phyloP scores from a whole-genome alignment of 2,329 filamentous ascomycete species.

The Dothidotthia symphoricarpi region DNA sequence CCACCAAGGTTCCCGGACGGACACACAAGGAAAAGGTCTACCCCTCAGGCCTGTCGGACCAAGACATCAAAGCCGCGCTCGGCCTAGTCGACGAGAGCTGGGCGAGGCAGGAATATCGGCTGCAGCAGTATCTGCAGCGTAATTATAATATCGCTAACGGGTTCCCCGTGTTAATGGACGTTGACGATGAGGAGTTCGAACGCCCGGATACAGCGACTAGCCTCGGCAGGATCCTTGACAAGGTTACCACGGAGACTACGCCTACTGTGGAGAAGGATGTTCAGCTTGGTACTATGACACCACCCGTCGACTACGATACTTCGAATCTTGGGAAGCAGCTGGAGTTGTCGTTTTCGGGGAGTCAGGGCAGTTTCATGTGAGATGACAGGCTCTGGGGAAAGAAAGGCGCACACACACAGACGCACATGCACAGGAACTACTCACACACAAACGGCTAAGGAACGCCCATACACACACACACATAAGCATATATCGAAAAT shows the following conservation, averaged over 20 bases:
- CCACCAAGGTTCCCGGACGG: slow-evolving; percentile 31
- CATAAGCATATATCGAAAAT: no score
- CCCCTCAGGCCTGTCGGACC: slow-evolving; percentile 42
- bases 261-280: slow-evolving; percentile 44
- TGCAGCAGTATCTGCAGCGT: slow-evolving; percentile 49
- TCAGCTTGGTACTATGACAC: slow-evolving; percentile 24
- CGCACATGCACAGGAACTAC: no score
- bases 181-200: slow-evolving; percentile 49
- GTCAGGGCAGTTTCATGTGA: no score
- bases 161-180: slow-evolving; percentile 45
- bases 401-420: no score
- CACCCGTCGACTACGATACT: slow-evolving; percentile 15
- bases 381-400: no score
- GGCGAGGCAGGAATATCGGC: slow-evolving; percentile 49
- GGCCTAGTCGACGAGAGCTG: slow-evolving; percentile 51
- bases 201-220: slow-evolving; percentile 43
- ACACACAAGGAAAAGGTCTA: slow-evolving; percentile 24
- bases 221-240: slow-evolving; percentile 45
- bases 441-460: no score
- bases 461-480: no score
- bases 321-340: slow-evolving; percentile 25
- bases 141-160: slow-evolving; percentile 49
- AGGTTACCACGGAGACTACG: slow-evolving; percentile 48
- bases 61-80: slow-evolving; percentile 52
- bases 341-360: slow-evolving; percentile 21